Evolutionary conservation across 345 rosid genomes (phyloP), one percentile per base, ranked within the genome.

Genomic region (Eutrema heterophyllum): DNA sequence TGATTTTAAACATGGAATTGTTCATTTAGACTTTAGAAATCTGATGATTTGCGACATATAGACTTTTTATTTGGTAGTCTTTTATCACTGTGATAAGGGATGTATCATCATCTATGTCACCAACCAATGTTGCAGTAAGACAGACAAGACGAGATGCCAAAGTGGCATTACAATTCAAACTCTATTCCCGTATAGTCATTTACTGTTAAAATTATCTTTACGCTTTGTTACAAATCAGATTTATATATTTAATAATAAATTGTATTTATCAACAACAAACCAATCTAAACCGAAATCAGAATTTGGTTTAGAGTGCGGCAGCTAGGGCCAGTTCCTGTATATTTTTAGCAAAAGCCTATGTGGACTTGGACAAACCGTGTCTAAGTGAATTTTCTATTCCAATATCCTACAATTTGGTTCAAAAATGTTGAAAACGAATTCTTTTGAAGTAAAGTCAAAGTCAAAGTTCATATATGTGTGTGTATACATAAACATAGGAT

Each of bases 321-420:
- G 60, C 60, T 58, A 75, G 68, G 60, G 38, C 64, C 58, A 64
- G 12, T 64, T 60, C 70, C 2, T 61, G 35, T 27, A 26, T 45
- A 12, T 26, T 35, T 43, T 21, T 8, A 62, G 51, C 44, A 62
- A 76, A 61, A 54, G 75, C 50, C 33, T 30, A 53, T 62, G 79
- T 54, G 75, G 79, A 69, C 79, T 76, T 70, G 9, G 71, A 14
- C 75, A 76, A 76, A 76, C 79, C 79, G 79, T 76, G 79, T 76
- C 0, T 35, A 12, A 21, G 18, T 75, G 56, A 75, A 7, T 75
- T 66, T 52, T 75, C 40, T 75, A 68, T 26, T 52, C 2, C 58
- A 44, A 27, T 29, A 27, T 74, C 59, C 9, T 65, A 49, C 33
- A 24, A 7, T 49, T 59, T 75, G 63, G 68, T 59, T 68, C 69